Evolutionary conservation across 2,329 filamentous ascomycete genomes (phyloP).

Genomic region (Diaporthe sp.): DNA sequence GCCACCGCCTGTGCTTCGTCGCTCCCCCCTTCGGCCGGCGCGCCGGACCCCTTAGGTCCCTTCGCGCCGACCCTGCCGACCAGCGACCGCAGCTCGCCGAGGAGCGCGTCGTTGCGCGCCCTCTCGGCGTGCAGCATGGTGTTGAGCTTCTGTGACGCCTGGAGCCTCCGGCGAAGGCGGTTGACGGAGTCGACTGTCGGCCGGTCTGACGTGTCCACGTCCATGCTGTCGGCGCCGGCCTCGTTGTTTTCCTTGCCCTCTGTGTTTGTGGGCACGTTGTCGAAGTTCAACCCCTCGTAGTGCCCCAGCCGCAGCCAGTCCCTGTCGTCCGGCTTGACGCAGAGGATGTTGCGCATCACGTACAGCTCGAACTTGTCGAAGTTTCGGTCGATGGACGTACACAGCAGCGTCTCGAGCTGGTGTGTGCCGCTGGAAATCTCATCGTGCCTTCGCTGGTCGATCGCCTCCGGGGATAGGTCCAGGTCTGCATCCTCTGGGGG

Average conservation of each 20-base stretch:
- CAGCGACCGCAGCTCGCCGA: conserved; percentile 68
- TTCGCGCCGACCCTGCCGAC: conserved; percentile 45
- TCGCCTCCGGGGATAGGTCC: conserved; percentile 33
- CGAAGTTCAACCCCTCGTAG: conserved; percentile 76
- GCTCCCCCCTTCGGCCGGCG: conserved; percentile 37
- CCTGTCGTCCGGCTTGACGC: conserved; percentile 74
- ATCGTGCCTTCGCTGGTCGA: conserved; percentile 62
- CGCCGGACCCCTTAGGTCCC: not conserved
- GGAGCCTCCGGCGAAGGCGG: conserved; percentile 76
- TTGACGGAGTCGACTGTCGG: conserved; percentile 77
- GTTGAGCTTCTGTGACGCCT: conserved; percentile 83
- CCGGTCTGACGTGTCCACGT: conserved; percentile 40
- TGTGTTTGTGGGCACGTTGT: conserved; percentile 26
- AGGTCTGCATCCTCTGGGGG: conserved; percentile 22
- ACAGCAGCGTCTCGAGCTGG: conserved; percentile 84
- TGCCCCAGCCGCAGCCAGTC: conserved; percentile 85
- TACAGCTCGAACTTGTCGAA: conserved; percentile 93
- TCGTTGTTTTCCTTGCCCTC: conserved; percentile 32
- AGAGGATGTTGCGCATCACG: conserved; percentile 85
- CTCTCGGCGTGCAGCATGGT: conserved; percentile 75
- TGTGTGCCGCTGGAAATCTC: conserved; percentile 93
- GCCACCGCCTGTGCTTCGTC: conserved; percentile 29
- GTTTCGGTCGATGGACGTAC: conserved; percentile 83
- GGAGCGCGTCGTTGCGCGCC: conserved; percentile 76
- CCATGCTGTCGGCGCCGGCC: conserved; percentile 34